Conservation (phyloP, 345 rosid genomes). For the Populus alba region DNA sequence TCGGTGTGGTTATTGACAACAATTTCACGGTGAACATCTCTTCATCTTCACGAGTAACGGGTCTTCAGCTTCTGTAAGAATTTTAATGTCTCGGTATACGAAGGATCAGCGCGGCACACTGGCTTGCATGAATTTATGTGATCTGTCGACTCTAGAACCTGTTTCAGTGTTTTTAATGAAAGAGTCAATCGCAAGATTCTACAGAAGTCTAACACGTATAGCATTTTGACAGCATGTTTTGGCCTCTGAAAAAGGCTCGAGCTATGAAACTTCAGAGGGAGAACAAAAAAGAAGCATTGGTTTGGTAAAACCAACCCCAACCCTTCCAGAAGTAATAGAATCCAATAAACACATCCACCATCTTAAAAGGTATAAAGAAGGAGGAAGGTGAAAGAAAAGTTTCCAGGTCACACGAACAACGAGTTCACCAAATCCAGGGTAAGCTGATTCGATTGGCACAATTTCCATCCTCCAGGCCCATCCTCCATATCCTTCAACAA, state of each 20-base stretch:
- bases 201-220: neutral
- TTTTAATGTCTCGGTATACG: conserved; percentile 65
- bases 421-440: conserved; percentile 96
- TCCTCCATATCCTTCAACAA: conserved; percentile 97
- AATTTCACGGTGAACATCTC: conserved; percentile 4
- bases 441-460: conserved; percentile 95
- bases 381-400: neutral
- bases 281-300: neutral
- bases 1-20: neutral
- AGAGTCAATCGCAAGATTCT: neutral
- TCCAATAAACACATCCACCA: neutral
- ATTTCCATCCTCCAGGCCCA: conserved; percentile 95
- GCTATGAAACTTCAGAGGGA: neutral
- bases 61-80: conserved; percentile 63
- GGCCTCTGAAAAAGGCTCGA: neutral
- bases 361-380: neutral
- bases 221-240: neutral
- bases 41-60: conserved; percentile 33
- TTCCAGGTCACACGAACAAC: conserved; percentile 52
- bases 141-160: conserved; percentile 93
- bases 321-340: neutral
- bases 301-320: neutral
- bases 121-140: conserved; percentile 98
- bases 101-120: conserved; percentile 70
- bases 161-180: conserved; percentile 18